A percentile compares a stretch with the other conserved stretches of the same genome.
These are phyloP conservation scores for Gaultheria prostrata DNA, from an alignment of 148 eudicot species.

Conservation along the genomic window DNA sequence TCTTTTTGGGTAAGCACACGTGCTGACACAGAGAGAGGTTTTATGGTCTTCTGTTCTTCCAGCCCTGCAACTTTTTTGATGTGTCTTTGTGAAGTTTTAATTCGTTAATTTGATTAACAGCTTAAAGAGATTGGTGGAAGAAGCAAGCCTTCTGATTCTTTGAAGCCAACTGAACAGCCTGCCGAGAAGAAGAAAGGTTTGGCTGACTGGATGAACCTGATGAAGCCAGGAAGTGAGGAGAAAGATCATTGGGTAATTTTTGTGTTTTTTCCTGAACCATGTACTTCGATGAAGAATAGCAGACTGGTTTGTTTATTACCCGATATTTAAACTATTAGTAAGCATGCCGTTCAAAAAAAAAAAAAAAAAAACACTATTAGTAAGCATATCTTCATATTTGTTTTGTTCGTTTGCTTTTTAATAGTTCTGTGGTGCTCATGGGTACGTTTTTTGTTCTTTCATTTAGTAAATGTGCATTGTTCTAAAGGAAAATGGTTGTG, in stretches of 20 bases:
- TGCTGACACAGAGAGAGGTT: not conserved
- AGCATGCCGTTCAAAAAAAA: no score
- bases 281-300: not conserved
- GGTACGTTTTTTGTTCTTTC: not conserved
- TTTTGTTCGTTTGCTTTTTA: not conserved
- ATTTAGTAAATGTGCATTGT: not conserved
- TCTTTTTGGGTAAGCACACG: not conserved
- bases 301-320: not conserved
- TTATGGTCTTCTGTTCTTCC: not conserved
- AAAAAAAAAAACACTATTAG: no score
- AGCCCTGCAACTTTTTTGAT: not conserved
- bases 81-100: not conserved
- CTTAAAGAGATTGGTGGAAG: constrained; percentile 90
- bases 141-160: constrained; percentile 50
- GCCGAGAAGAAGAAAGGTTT: constrained; percentile 80
- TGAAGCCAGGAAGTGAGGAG: constrained; percentile 85
- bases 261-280: not conserved
- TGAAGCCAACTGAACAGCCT: constrained; percentile 52
- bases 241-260: constrained; percentile 87
- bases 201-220: constrained; percentile 64
- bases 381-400: not conserved
- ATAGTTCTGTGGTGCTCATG: not conserved
- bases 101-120: constrained; percentile 31
- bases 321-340: not conserved
- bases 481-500: not conserved